Evolutionary conservation across 2,329 filamentous ascomycete species (phyloP).

Genomic region (Arthroderma sp.): DNA sequence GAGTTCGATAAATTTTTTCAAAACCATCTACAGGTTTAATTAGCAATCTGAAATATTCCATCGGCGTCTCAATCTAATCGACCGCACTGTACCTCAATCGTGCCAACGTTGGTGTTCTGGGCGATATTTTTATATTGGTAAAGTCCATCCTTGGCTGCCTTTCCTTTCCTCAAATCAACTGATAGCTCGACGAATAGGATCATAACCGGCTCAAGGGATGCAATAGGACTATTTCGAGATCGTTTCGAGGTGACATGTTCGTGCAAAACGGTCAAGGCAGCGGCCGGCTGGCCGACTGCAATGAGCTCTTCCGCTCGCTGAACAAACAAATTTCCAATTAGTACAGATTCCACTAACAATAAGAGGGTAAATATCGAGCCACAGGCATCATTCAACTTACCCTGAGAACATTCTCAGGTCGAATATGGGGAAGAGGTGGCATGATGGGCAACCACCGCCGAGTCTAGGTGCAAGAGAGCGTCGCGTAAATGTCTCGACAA

Average conservation of each 20-base stretch:
- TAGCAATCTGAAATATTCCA: neutral
- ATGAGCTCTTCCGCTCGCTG: conserved; percentile 94
- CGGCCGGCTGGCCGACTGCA: conserved; percentile 84
- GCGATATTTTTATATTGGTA: conserved; percentile 99
- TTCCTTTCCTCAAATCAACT: conserved; percentile 95
- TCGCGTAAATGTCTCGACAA: too few species aligned
- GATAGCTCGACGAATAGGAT: conserved; percentile 91
- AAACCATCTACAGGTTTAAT: conserved; percentile 50
- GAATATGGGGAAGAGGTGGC: conserved; percentile 94
- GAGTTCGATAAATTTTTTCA: conserved; percentile 96
- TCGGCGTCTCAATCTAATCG: neutral
- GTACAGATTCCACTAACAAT: conserved; percentile 3
- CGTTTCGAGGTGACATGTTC: conserved; percentile 99
- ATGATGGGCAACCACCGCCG: conserved; percentile 40
- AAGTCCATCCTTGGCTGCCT: conserved; percentile 93
- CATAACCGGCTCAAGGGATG: conserved; percentile 95
- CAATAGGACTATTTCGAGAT: conserved; percentile 92
- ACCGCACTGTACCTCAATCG: conserved; percentile 61
- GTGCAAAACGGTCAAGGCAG: conserved; percentile 87
- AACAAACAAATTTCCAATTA: conserved; percentile 12
- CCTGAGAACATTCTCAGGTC: conserved; percentile 98
- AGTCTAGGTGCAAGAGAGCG: too few species aligned
- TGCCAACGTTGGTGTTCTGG: conserved; percentile 96
- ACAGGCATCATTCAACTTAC: conserved; percentile 23
- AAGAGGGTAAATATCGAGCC: neutral